Evolutionary conservation across 73 alveolate species (phyloP), one percentile per base, ranked within the genome.

Genomic region (Paramecium tetraurelia): DNA sequence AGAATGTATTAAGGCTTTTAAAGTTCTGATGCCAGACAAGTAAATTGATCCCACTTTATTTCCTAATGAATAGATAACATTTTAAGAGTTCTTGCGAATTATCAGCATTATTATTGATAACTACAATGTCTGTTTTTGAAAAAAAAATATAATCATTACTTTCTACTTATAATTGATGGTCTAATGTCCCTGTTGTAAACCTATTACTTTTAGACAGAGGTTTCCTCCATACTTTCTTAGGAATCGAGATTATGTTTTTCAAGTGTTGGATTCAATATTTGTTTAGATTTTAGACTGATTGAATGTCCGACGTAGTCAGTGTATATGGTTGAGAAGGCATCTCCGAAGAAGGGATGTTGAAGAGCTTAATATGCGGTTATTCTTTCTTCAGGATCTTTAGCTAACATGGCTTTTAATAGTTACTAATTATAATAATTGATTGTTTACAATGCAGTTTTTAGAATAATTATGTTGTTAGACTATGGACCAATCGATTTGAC

Each of bases 341-440:
- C 90, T 18, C 44, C 44, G 24, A 80, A 80, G 20, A 44, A 80
- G 1, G 75, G 76, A 80, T 80, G 90, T 22, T 44, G 12, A 7
- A 80, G 35, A 7, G 90, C 90, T 12, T 80, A 33, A 43, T 48
- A 14, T 9, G 76, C 90, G 0, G 70, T 41, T 0, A 80, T 80
- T 80, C 90, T 80, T 35, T 80, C 70, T 20, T 80, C 76, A 43
- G 90, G 90, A 80, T 80, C 90, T 80, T 80, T 80, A 2, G 21
- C 75, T 35, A 80, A 48, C 90, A 80, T 80, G 0, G 72, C 70
- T 24, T 80, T 80, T 48, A 80, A 21, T 44, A 80, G 50, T 29
- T 33, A 18, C 90, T 80, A 72, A 29, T 8, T 16, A 80, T 41
- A 80, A 8, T 0, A 43, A 16, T 14, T 18, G 21, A 53, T 2